Base-by-base conservation (phyloP, 2,329 filamentous ascomycete species). In the Aureobasidium leucospermi region DNA sequence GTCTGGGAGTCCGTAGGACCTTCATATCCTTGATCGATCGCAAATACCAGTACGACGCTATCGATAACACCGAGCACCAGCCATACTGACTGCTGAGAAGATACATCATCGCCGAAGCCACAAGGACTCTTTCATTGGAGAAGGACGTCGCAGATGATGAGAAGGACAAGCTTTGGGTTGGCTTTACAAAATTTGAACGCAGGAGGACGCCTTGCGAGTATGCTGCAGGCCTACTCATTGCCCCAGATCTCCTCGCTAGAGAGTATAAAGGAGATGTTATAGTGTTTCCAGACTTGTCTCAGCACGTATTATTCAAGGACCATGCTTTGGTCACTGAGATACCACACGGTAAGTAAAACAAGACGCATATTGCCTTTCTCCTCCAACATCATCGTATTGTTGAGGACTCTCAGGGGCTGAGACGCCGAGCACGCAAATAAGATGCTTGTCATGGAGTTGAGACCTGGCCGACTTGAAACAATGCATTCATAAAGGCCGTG, bases 11-110 rank as follows among this genome's bases (percentile, higher is more conserved):
- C 38, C 75, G 77, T 61, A 75, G 80, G 39, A 74, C 74, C 23
- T 78, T 83, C 73, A 74, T 83, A 5, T 81, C 80, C 60, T 70
- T 83, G 48, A 79, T 82, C 63, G 80, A 81, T 64, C 66, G 70
- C 3, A 70, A 71, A 3, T 74, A 73, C 16, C 79, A 81, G 43
- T 81, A 79, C 55, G 75, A 82, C 51, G 72, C 83, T 39, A 79
- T 80, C 39, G 79, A 19, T 38, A 10, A 15, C 31, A 31, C 16
- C 31, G 4, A 15, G 13, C 2, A 1, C 9, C 29, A 5, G 7
- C 39, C 28, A 6, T 16, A 41, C 52, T 56, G 52, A 56, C 52
- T 9, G 7, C 10, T 11, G 16, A n/a, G 1, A 56, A 56, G 52
- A 65, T 81, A 79, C 53, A 75, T 83, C 51, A 72, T 83, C 38